Base-by-base conservation (phyloP, 108 stramenopile genomes). In the Cylindrotheca closterium region DNA sequence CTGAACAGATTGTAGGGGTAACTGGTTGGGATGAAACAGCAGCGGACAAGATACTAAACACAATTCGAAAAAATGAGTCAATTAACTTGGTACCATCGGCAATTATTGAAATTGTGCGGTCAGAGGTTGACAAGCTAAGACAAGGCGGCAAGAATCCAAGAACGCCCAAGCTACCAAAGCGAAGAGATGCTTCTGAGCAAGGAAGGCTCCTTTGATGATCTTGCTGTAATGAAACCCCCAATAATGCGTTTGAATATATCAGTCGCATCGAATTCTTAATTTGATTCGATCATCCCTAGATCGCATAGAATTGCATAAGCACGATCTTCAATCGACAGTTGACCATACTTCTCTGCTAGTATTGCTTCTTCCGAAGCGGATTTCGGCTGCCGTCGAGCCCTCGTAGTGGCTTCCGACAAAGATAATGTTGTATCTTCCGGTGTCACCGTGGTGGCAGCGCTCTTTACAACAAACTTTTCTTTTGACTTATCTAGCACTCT, bases 241-340 rank as follows among this genome's bases (percentile, higher is more conserved):
- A n/a, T n/a, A n/a, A n/a, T n/a, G 45, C 45, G 45, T 17, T 46
- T 8, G 12, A 46, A 46, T 46, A 17, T 46, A 46, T 17, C 19
- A 17, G 50, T n/a, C 22, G 50, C 51, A 5, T 22, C 21, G 5
- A 18, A 22, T 51, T 51, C 4, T 18, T 21, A 51, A 5, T 51
- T 55, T 21, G 12, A 15, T 28, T 51, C 51, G 1, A 79, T 57
- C 77, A 82, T 75, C 2, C 71, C 74, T 63, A 86, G 59, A 72
- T 86, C 85, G 0, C 68, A 51, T 29, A 86, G 56, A 56, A 86
- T 80, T 27, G 58, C 52, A 60, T 60, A 85, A 10, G 80, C 80
- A 21, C 80, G 56, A 47, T 81, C 78, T 47, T 65, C 71, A 26
- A 81, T 31, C 34, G 68, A 71, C 48, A 86, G 82, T 21, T 67